These are phyloP conservation scores for Talaromyces pinophilus DNA, from an alignment of 2,329 filamentous ascomycete genomes.

Conservation along the genomic window DNA sequence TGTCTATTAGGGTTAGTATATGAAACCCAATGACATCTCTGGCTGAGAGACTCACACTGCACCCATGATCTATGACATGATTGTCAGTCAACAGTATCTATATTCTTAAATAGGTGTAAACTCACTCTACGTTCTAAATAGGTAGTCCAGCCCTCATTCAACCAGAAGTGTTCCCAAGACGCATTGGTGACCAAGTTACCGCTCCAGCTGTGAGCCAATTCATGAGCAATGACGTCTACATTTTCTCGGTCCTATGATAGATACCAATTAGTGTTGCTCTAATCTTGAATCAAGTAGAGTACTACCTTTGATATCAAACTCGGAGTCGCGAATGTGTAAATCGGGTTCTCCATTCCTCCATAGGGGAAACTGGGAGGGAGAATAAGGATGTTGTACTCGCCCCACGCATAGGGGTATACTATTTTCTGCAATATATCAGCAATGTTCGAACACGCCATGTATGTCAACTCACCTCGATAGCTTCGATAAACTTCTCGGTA, in stretches of 20 bases:
- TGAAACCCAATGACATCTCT: not conserved
- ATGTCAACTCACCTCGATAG: slow-evolving; percentile 56
- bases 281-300: not conserved
- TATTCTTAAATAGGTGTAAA: not conserved
- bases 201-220: slow-evolving; percentile 75
- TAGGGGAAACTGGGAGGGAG: slow-evolving; percentile 89
- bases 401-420: slow-evolving; percentile 90
- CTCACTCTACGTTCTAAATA: slow-evolving; percentile 79
- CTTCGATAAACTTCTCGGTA: slow-evolving; percentile 87
- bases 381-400: slow-evolving; percentile 89
- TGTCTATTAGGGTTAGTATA: slow-evolving; percentile 55
- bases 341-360: slow-evolving; percentile 81
- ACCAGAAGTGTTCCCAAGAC: slow-evolving; percentile 58
- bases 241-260: slow-evolving; percentile 69
- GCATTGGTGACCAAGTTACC: slow-evolving; percentile 68
- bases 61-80: slow-evolving; percentile 40
- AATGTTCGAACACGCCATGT: not conserved
- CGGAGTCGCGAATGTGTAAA: slow-evolving; percentile 93
- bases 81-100: slow-evolving; percentile 24
- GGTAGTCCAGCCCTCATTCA: slow-evolving; percentile 85
- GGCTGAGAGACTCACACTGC: slow-evolving; percentile 36
- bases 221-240: slow-evolving; percentile 93
- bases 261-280: not conserved
- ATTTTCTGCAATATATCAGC: slow-evolving; percentile 46
- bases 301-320: slow-evolving; percentile 79